phyloP scores from a whole-genome alignment of 2,329 filamentous ascomycete genomes.

The Aspergillus calidoustus region DNA sequence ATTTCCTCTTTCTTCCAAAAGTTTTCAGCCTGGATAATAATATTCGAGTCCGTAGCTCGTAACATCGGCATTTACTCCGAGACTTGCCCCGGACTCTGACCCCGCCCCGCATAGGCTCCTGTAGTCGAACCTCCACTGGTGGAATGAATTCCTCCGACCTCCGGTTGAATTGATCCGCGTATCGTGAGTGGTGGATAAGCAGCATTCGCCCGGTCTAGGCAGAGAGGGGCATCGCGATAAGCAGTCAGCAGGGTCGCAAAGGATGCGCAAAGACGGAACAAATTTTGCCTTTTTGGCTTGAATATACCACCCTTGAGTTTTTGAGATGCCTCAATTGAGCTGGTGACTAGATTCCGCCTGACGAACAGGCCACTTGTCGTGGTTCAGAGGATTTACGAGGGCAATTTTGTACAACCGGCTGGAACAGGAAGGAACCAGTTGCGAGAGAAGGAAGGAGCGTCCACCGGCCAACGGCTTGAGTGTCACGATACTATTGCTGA shows the following conservation, averaged over 20 bases:
- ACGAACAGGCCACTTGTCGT: not conserved
- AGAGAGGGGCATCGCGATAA: conserved; percentile 4
- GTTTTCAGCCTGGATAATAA: not conserved
- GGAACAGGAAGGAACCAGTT: not conserved
- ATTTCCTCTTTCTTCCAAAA: not conserved
- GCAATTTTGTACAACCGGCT: not conserved
- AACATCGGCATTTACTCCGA: conserved; percentile 12
- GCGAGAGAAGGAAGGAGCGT: not conserved
- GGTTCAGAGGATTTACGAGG: not conserved
- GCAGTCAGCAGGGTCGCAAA: not conserved
- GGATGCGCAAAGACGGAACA: not conserved
- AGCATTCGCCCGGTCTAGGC: not conserved
- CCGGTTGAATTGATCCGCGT: conserved; percentile 8
- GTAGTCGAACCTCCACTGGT: conserved; percentile 24
- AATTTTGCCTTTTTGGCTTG: not conserved
- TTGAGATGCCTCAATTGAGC: not conserved
- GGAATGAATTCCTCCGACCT: conserved; percentile 25
- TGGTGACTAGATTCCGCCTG: not conserved
- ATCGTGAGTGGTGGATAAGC: conserved; percentile 1
- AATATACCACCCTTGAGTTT: not conserved
- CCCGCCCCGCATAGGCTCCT: not conserved
- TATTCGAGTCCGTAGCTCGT: not conserved
- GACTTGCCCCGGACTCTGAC: conserved; percentile 6
- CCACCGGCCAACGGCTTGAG: not conserved
- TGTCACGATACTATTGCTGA: conserved; percentile 1